phyloP scores from a whole-genome alignment of 176 grass and related monocot species.

The Coix lacrymajobi region DNA sequence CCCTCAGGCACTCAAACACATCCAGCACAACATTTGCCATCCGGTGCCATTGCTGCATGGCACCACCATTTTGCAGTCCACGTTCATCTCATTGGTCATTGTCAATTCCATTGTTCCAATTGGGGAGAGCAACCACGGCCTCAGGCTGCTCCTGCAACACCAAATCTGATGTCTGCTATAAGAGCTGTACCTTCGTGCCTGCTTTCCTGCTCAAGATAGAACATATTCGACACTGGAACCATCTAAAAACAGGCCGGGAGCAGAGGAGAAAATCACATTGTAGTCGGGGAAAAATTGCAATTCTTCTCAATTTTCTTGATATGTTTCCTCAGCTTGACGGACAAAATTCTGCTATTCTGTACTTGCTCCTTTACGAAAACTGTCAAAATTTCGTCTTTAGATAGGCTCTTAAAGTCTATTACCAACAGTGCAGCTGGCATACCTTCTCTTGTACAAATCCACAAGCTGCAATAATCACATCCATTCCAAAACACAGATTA shows the following conservation, averaged over 20 bases:
- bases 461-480: not conserved
- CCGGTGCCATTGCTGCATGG: conserved; percentile 12
- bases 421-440: not conserved
- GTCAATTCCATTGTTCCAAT: not conserved
- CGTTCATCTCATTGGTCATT: conserved; percentile 25
- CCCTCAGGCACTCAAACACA: conserved; percentile 69
- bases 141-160: conserved; percentile 23
- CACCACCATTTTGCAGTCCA: conserved; percentile 21
- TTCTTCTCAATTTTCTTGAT: not conserved
- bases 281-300: conserved; percentile 14
- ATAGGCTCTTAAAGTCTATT: not conserved
- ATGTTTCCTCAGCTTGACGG: not conserved
- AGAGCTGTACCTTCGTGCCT: not conserved
- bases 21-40: conserved; percentile 50
- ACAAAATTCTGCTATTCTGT: not conserved
- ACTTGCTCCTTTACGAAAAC: not conserved
- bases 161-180: conserved; percentile 20
- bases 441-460: not conserved
- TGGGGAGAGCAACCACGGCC: not conserved
- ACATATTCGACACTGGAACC: not conserved
- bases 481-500: not conserved
- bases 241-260: not conserved
- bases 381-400: not conserved
- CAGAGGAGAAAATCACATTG: conserved; percentile 26
- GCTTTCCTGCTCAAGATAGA: conserved; percentile 35